A percentile compares a stretch with the other conserved stretches of the same genome.
Evolutionary conservation across 305 asterid species (phyloP).

Genomic region (Plantago coronopus): DNA sequence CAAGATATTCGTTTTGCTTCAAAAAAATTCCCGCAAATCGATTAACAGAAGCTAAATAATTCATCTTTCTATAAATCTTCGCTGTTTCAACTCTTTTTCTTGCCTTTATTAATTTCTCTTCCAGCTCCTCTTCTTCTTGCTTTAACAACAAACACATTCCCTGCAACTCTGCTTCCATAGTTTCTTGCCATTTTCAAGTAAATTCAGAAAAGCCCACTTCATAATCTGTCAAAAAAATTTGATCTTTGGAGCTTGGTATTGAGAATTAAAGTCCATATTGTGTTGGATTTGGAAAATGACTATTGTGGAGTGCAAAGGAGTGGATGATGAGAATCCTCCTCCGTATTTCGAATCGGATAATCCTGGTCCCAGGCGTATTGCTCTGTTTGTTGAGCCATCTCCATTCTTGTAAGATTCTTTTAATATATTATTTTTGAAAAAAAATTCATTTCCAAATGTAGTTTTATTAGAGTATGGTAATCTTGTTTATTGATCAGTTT

Average conservation of each 20-base stretch:
- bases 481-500: not conserved
- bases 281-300: conserved; percentile 46
- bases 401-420: conserved; percentile 81
- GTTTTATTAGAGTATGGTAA: too few species aligned
- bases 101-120: conserved; percentile 1
- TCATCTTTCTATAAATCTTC: conserved; percentile 38
- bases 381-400: conserved; percentile 96
- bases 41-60: not conserved
- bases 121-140: conserved; percentile 7
- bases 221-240: conserved; percentile 28
- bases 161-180: not conserved
- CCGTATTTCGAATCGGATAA: conserved; percentile 56
- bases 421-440: too few species aligned
- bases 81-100: conserved; percentile 36
- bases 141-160: conserved; percentile 4
- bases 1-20: conserved; percentile 9
- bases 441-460: not conserved
- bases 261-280: conserved; percentile 28
- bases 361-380: conserved; percentile 82
- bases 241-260: conserved; percentile 33
- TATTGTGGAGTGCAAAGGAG: conserved; percentile 39
- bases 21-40: not conserved
- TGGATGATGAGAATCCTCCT: conserved; percentile 59
- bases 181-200: conserved; percentile 31
- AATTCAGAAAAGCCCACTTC: conserved; percentile 31